Base-by-base conservation (phyloP, 2,329 filamentous ascomycete genomes). In the Lomentospora prolificans region DNA sequence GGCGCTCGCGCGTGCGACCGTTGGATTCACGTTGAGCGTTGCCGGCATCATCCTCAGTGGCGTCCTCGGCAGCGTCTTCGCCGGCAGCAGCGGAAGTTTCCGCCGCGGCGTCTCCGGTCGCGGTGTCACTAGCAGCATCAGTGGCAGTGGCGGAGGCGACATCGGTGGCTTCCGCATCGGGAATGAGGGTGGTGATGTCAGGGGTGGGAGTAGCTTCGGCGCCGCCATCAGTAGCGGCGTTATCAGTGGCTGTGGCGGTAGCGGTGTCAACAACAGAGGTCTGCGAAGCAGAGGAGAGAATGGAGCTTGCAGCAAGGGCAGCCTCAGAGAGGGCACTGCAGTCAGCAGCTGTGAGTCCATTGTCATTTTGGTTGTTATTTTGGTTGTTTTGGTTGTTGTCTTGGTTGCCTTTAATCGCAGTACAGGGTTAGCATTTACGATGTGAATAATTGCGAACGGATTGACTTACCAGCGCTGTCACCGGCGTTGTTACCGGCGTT, bases 321-420 rank as follows among this genome's bases (percentile, higher is more conserved):
- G 50, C 50, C 30, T 51, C 50, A 25, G 50, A 51, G 30, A 51
- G 25, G 27, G 50, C 25, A 7, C 50, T 51, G 50, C 50, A 51
- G 22, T 51, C 22, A 9, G 14, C 50, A 19, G 2, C 19, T 4
- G 50, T 17, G 50, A 51, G 50, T 14, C 22, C 27, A 19, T 25
- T 17, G 50, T 28, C 25, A 10, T 14, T 17, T 3, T 25, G 14
- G 6, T 27, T 27, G 22, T 12, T 25, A 22, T 8, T 8, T 5
- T 17, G 6, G 25, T 50, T 50, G 46, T 50, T 50, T 10, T 19
- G 3, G 50, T 5, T 14, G 17, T 51, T 51, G n/a, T 25, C 50
- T 6, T 51, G n/a, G 50, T 12, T 12, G 30, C 12, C n/a, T n/a
- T 12, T 33, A 33, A 12, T 7, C 7, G 30, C 7, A 33, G 30